These are phyloP conservation scores for Zychaea mexicana DNA, from an alignment of 371 early-diverging fungal genomes.

Conservation along the genomic window DNA sequence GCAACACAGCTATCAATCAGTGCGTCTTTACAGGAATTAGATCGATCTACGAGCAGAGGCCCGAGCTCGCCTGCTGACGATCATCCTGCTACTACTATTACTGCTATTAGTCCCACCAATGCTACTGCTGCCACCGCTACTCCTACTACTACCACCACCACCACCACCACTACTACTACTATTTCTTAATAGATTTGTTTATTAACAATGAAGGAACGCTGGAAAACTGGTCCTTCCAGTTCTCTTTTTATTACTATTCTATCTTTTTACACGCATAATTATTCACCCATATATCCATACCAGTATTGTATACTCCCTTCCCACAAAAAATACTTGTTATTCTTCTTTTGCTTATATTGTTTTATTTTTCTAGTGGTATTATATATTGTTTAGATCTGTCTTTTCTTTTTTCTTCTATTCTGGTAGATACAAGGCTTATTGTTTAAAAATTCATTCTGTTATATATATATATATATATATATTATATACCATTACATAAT, in stretches of 20 bases:
- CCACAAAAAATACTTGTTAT: not conserved
- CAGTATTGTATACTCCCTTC: too few species aligned
- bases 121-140: too few species aligned
- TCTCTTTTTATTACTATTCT: too few species aligned
- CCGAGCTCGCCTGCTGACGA: not conserved
- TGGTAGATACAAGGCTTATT: not conserved
- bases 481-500: not conserved
- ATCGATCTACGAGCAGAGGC: conserved; percentile 10
- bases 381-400: conserved; percentile 2
- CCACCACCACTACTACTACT: too few species aligned
- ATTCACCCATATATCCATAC: too few species aligned
- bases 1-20: conserved; percentile 47
- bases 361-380: not conserved
- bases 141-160: too few species aligned
- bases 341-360: not conserved
- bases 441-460: not conserved
- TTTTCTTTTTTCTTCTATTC: conserved; percentile 10
- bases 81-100: not conserved
- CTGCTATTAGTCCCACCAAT: too few species aligned
- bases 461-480: not conserved
- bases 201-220: too few species aligned
- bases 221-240: too few species aligned
- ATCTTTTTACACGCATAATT: too few species aligned
- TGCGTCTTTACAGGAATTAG: conserved; percentile 37
- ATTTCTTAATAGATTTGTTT: too few species aligned